Evolutionary conservation across 1,284 basidiomycete genomes (phyloP).

Genomic region (Papiliotrema terrestris): DNA sequence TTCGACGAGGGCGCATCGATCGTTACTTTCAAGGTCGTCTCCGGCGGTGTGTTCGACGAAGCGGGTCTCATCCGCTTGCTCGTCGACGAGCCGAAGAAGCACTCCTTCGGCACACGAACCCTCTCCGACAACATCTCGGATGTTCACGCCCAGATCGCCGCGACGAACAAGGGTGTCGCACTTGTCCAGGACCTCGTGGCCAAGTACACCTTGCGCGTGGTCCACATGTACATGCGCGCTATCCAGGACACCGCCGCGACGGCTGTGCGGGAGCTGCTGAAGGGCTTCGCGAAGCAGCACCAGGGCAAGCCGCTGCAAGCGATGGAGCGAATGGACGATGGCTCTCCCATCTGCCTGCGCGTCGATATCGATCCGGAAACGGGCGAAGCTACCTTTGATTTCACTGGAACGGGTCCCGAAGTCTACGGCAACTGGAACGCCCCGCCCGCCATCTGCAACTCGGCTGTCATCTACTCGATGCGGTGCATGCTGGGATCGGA

Average conservation of each 20-base stretch:
- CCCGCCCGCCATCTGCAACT: constrained; percentile 82
- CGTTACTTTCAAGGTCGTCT: constrained; percentile 88
- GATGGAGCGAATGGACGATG: constrained; percentile 61
- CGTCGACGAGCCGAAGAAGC: constrained; percentile 64
- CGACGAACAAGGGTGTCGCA: constrained; percentile 89
- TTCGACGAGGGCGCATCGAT: constrained; percentile 89
- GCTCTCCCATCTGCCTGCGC: constrained; percentile 74
- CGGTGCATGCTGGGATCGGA: constrained; percentile 87
- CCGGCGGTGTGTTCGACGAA: constrained; percentile 57
- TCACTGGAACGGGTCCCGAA: constrained; percentile 81
- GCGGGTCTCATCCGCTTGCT: constrained; percentile 64
- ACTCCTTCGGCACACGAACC: constrained; percentile 49
- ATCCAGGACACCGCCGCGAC: constrained; percentile 78
- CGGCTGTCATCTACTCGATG: constrained; percentile 90
- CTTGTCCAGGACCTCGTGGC: constrained; percentile 70
- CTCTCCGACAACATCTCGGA: constrained; percentile 9
- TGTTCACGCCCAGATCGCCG: constrained; percentile 83
- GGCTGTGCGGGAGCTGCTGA: constrained; percentile 77
- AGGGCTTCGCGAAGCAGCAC: constrained; percentile 65
- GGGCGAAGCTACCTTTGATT: constrained; percentile 85
- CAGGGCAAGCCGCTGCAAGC: constrained; percentile 8
- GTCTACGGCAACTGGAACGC: constrained; percentile 86
- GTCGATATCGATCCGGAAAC: constrained; percentile 73
- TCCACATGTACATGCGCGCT: constrained; percentile 88
- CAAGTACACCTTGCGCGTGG: constrained; percentile 80